phyloP scores from a whole-genome alignment of 1,139 yeast genomes.

The Sugiyamaella xylanicola region DNA sequence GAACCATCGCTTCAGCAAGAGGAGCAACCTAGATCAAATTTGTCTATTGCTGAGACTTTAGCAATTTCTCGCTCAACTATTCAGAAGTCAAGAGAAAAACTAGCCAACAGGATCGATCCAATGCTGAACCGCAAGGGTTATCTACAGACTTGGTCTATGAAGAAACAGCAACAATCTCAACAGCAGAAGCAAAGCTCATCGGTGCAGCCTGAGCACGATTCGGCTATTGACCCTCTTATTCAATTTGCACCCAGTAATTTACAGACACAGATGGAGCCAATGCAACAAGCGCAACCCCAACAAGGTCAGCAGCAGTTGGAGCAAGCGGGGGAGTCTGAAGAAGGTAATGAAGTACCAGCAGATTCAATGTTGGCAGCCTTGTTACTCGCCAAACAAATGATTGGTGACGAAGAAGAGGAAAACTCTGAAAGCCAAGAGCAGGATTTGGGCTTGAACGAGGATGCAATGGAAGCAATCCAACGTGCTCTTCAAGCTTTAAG shows the following conservation, averaged over 20 bases:
- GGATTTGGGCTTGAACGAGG: constrained; percentile 37
- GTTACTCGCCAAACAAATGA: constrained; percentile 47
- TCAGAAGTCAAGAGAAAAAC: constrained; percentile 26
- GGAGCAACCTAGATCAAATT: constrained; percentile 18
- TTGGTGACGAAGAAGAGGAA: constrained; percentile 33
- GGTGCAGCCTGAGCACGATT: not conserved
- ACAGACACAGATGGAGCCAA: no score
- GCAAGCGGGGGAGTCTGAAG: not conserved
- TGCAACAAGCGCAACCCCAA: not conserved
- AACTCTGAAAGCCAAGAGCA: constrained; percentile 22
- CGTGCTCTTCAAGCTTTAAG: constrained; percentile 41
- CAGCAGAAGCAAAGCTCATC: not conserved
- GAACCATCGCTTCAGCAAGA: constrained; percentile 3
- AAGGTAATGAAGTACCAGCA: constrained; percentile 20
- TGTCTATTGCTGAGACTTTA: constrained; percentile 67
- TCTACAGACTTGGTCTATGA: constrained; percentile 28
- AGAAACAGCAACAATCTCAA: constrained; percentile 3
- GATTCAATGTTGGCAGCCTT: constrained; percentile 43
- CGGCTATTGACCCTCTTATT: not conserved
- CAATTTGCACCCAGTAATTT: not conserved
- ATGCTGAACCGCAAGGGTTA: constrained; percentile 32
- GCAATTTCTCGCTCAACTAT: constrained; percentile 55
- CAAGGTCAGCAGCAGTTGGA: not conserved
- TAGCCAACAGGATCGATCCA: constrained; percentile 33
- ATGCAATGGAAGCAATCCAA: constrained; percentile 45